phyloP scores from a whole-genome alignment of 1,139 yeast species.

The Geotrichum citri-aurantii region DNA sequence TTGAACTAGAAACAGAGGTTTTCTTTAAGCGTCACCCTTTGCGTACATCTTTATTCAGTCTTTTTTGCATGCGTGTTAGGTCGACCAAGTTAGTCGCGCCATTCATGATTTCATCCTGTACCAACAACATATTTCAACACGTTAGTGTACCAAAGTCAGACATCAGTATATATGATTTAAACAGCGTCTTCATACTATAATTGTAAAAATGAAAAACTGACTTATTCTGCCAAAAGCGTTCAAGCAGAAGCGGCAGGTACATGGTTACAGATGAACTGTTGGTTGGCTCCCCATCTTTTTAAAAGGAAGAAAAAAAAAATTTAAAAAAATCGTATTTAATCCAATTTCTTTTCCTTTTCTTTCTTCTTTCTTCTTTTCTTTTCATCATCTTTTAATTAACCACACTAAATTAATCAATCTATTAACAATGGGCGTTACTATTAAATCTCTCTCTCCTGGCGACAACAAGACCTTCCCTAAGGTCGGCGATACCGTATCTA shows the following conservation, averaged over 20 bases:
- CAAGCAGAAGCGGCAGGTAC: not conserved
- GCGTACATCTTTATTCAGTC: not conserved
- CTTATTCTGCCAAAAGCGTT: not conserved
- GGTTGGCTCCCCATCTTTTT: not conserved
- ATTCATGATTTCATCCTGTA: not conserved
- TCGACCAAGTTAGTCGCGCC: not conserved
- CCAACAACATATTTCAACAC: too few relatives aligned
- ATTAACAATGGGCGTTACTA: constrained; percentile 38
- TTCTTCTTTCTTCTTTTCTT: not conserved
- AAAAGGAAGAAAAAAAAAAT: not conserved
- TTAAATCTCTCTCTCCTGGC: constrained; percentile 37
- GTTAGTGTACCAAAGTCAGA: too few relatives aligned
- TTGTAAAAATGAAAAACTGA: too few relatives aligned
- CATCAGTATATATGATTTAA: too few relatives aligned
- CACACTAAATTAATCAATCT: not conserved
- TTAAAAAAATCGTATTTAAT: not conserved
- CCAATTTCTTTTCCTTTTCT: not conserved
- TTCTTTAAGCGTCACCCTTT: not conserved
- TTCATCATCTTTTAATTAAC: not conserved
- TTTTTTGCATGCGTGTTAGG: not conserved
- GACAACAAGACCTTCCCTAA: constrained; percentile 85
- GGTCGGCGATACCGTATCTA: constrained; percentile 71
- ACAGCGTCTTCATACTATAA: too few relatives aligned
- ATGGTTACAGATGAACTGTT: not conserved
- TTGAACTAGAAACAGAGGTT: not conserved